Evolutionary conservation across 73 alveolate species (phyloP).

Genomic region (Tetrahymena malaccensis): DNA sequence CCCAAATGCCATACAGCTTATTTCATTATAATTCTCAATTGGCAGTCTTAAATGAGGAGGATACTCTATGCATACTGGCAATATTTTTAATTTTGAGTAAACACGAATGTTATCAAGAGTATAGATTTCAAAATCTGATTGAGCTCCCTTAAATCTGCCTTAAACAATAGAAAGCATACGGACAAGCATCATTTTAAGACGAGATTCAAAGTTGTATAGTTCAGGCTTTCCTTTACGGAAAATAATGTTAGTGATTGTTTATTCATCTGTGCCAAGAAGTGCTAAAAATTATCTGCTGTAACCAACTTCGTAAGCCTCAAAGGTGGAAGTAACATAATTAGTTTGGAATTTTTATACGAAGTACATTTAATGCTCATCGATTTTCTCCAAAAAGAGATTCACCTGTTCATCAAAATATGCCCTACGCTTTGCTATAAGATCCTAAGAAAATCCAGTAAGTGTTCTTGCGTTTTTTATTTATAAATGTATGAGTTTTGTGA

Average conservation of each 20-base stretch:
- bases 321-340: not conserved
- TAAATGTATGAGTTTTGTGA: not conserved
- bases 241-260: not conserved
- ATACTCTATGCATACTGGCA: not conserved
- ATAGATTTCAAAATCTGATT: not conserved
- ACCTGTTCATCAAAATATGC: not conserved
- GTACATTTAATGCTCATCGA: not conserved
- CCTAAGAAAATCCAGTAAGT: not conserved
- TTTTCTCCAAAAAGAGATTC: not conserved
- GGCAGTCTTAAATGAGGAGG: not conserved
- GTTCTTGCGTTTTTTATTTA: not conserved
- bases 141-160: not conserved
- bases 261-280: not conserved
- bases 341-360: not conserved
- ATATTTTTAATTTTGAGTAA: not conserved
- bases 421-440: not conserved
- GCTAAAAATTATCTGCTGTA: not conserved
- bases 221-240: not conserved
- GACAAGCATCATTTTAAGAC: not conserved
- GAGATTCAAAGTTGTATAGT: not conserved
- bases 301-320: not conserved
- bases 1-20: not conserved
- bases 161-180: not conserved
- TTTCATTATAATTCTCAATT: not conserved
- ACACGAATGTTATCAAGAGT: not conserved